phyloP scores from a whole-genome alignment of 208 protist genomes.

The Acanthamoeba healyi region DNA sequence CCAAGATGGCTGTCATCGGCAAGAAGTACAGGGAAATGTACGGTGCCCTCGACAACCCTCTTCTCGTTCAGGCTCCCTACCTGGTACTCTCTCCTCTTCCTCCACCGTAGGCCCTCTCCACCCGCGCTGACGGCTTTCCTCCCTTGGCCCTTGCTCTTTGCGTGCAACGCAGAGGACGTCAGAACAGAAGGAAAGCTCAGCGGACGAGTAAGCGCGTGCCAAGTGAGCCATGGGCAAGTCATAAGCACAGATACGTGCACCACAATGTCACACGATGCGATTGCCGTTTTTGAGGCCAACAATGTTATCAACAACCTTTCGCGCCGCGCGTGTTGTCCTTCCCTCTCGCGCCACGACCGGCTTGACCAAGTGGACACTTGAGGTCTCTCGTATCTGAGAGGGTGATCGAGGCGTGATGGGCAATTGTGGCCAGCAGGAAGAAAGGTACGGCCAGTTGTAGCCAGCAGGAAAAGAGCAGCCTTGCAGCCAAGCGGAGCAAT shows the following conservation, averaged over 20 bases:
- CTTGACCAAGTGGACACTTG: no score
- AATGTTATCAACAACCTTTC: no score
- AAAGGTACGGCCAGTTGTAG: not conserved
- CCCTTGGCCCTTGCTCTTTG: not conserved
- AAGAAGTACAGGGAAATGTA: slow-evolving; percentile 14
- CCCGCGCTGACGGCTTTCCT: no score
- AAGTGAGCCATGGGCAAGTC: no score
- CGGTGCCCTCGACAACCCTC: not conserved
- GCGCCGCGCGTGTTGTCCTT: no score
- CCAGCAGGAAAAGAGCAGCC: not conserved
- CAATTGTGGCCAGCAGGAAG: not conserved
- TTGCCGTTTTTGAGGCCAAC: no score
- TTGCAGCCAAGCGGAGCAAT: not conserved
- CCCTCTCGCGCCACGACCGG: no score
- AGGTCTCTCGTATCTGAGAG: no score
- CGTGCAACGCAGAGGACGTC: not conserved
- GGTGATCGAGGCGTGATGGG: not conserved
- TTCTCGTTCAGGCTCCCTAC: slow-evolving; percentile 14
- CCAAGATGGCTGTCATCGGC: not conserved
- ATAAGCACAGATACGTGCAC: no score
- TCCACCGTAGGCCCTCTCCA: no score
- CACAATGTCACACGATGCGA: no score
- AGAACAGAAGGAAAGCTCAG: not conserved
- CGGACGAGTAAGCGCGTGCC: not conserved
- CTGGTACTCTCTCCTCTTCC: not conserved